phyloP scores from a whole-genome alignment of 108 stramenopile genomes.

The Pseudonitzschia delicatissima region DNA sequence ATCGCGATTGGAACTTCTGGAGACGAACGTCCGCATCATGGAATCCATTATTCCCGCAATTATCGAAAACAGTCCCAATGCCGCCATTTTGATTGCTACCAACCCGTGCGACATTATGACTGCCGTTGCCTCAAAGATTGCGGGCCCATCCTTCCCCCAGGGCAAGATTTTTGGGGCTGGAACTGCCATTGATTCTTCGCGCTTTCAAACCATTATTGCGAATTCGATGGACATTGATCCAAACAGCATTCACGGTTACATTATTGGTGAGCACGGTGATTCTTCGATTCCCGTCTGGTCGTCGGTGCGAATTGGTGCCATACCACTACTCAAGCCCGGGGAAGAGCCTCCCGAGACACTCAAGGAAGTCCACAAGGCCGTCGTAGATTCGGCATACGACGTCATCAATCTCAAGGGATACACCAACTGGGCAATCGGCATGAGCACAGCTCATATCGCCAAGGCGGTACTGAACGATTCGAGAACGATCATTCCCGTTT shows the following conservation, averaged over 20 bases:
- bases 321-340: constrained; percentile 24
- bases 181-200: constrained; percentile 39
- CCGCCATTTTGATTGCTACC: constrained; percentile 43
- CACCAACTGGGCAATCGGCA: constrained; percentile 43
- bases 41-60: constrained; percentile 46
- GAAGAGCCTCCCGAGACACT: constrained; percentile 28
- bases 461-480: constrained; percentile 40
- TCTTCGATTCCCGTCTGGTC: constrained; percentile 50
- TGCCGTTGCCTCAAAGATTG: constrained; percentile 44
- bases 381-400: constrained; percentile 40
- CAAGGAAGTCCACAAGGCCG: constrained; percentile 36
- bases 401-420: constrained; percentile 53
- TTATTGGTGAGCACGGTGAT: constrained; percentile 63
- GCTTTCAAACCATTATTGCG: constrained; percentile 45
- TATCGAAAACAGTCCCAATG: constrained; percentile 30
- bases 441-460: constrained; percentile 40
- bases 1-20: constrained; percentile 37
- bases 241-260: constrained; percentile 32
- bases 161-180: constrained; percentile 53
- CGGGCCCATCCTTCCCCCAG: constrained; percentile 37
- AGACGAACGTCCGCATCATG: constrained; percentile 23
- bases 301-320: constrained; percentile 42
- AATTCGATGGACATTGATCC: constrained; percentile 28
- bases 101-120: constrained; percentile 62
- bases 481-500: constrained; percentile 39